Evolutionary conservation across 208 protist species (phyloP).

Genomic region (Leishmania turanica): DNA sequence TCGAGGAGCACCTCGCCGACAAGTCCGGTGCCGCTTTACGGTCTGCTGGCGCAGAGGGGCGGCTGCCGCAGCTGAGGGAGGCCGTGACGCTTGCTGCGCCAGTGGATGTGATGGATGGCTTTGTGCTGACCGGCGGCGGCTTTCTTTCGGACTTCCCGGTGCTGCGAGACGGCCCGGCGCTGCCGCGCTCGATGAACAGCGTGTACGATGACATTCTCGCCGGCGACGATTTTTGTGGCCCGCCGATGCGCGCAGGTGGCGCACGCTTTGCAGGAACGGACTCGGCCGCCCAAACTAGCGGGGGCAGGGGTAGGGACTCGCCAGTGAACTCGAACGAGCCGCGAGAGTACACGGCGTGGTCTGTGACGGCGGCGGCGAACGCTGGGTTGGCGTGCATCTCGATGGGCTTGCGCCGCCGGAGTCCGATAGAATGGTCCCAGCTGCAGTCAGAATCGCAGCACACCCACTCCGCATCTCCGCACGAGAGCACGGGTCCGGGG

Average conservation of each 20-base stretch:
- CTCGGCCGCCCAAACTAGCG: neutral
- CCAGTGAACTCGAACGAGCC: neutral
- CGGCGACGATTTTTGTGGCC: slow-evolving; percentile 14
- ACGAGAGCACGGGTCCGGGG: neutral
- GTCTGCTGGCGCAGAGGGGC: slow-evolving; percentile 3
- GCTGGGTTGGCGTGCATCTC: slow-evolving; percentile 46
- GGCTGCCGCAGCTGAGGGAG: slow-evolving; percentile 23
- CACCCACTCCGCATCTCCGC: neutral
- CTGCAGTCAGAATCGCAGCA: neutral
- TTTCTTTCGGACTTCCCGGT: slow-evolving; percentile 64
- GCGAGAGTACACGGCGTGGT: slow-evolving; percentile 51
- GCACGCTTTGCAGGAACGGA: neutral
- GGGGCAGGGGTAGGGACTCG: neutral
- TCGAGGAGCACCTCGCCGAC: slow-evolving; percentile 16
- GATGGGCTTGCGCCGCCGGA: slow-evolving; percentile 46
- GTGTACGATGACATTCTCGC: slow-evolving; percentile 29
- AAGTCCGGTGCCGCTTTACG: slow-evolving; percentile 12
- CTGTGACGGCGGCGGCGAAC: slow-evolving; percentile 48
- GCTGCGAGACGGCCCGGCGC: slow-evolving; percentile 33
- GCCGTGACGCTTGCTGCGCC: slow-evolving; percentile 33
- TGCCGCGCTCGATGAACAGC: slow-evolving; percentile 27
- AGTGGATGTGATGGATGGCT: slow-evolving; percentile 44
- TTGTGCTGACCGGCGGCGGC: slow-evolving; percentile 53
- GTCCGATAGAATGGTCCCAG: slow-evolving; percentile 13
- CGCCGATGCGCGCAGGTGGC: slow-evolving; percentile 9